Conservation (phyloP, 2,329 filamentous ascomycete species). For the Botrytis aclada region DNA sequence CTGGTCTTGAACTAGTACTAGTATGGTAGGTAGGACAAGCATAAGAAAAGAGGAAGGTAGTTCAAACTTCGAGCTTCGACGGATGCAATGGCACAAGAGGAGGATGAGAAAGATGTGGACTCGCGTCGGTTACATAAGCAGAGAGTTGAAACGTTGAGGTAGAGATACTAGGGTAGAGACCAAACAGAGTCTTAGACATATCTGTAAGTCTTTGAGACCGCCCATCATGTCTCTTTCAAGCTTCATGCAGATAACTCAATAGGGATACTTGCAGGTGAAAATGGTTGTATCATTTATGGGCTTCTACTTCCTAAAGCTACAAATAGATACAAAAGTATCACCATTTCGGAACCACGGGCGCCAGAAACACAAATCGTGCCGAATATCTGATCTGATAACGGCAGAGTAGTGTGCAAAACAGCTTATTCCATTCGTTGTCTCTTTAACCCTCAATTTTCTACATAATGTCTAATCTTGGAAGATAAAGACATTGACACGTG, state of each 20-base stretch:
- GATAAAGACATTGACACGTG: slow-evolving; percentile 16
- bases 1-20: background rate
- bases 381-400: background rate
- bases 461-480: background rate
- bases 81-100: background rate
- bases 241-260: background rate
- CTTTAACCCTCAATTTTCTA: background rate
- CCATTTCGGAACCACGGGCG: background rate
- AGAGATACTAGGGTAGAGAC: background rate
- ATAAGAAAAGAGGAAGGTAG: background rate
- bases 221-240: background rate
- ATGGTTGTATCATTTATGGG: background rate
- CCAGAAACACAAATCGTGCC: background rate
- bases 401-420: background rate
- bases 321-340: background rate
- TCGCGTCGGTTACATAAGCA: background rate
- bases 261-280: background rate
- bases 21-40: background rate
- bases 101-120: background rate
- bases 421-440: background rate
- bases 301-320: background rate
- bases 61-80: background rate
- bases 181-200: background rate
- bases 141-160: background rate
- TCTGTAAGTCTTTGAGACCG: background rate